Evolutionary conservation across 1,284 basidiomycete species (phyloP).

Genomic region (Ustilago vetiveriae): DNA sequence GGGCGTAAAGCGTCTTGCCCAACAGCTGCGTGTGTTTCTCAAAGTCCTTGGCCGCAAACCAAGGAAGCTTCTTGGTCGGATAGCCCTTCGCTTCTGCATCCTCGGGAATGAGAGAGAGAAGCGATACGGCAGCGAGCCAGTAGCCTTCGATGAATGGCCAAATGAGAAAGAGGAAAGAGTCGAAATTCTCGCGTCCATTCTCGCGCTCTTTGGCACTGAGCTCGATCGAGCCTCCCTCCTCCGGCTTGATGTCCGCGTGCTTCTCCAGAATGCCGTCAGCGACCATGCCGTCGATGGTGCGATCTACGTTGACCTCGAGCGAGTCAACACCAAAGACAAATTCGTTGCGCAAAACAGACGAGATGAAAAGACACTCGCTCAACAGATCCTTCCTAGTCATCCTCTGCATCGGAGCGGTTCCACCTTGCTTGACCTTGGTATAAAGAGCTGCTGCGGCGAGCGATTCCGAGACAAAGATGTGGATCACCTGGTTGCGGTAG

Average conservation of each 20-base stretch:
- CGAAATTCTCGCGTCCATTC: constrained; percentile 65
- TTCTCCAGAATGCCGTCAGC: constrained; percentile 33
- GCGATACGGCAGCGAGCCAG: constrained; percentile 67
- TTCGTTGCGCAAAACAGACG: constrained; percentile 66
- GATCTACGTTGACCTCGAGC: constrained; percentile 63
- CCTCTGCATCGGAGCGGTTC: constrained; percentile 60
- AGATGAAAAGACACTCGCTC: constrained; percentile 63
- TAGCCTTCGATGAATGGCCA: constrained; percentile 65
- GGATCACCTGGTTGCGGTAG: constrained; percentile 67
- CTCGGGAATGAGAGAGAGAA: constrained; percentile 63
- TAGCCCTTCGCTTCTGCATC: constrained; percentile 22
- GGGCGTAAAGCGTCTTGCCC: constrained; percentile 67
- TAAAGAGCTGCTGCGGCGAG: constrained; percentile 62
- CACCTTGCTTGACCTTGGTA: constrained; percentile 67
- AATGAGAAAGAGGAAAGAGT: constrained; percentile 61
- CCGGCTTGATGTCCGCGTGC: constrained; percentile 28
- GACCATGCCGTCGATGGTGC: constrained; percentile 54
- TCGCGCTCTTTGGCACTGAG: constrained; percentile 56
- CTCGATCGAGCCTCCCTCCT: constrained; percentile 42
- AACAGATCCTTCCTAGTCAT: constrained; percentile 59
- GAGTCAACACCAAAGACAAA: constrained; percentile 67
- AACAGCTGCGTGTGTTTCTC: constrained; percentile 65
- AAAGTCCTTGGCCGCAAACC: constrained; percentile 66
- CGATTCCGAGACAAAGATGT: constrained; percentile 62
- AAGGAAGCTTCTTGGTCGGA: constrained; percentile 51